A percentile compares a stretch with the other conserved stretches of the same genome.
These are phyloP conservation scores for Aspergillus campestris DNA, from an alignment of 495 filamentous ascomycete genomes.

Conservation along the genomic window DNA sequence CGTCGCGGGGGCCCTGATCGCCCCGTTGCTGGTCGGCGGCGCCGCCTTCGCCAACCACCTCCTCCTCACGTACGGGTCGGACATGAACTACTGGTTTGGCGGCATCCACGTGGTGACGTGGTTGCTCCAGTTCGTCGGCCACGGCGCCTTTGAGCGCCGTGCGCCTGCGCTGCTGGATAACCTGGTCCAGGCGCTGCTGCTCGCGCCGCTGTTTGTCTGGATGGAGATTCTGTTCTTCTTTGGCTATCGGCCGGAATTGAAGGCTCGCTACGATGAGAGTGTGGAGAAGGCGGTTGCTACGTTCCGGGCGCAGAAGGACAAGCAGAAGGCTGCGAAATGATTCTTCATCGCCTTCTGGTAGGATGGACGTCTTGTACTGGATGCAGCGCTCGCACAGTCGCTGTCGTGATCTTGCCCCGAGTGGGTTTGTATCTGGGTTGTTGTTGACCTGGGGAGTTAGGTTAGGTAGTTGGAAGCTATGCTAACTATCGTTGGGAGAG, in stretches of 20 bases:
- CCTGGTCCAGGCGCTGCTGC: slow-evolving; percentile 76
- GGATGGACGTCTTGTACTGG: no score
- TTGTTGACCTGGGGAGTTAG: no score
- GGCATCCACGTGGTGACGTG: slow-evolving; percentile 65
- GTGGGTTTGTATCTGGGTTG: no score
- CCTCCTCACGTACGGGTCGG: slow-evolving; percentile 52
- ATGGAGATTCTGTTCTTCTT: slow-evolving; percentile 87
- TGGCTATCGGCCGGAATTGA: slow-evolving; percentile 83
- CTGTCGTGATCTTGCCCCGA: no score
- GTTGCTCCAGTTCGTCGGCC: slow-evolving; percentile 84
- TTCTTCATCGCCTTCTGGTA: no score
- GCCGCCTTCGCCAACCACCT: slow-evolving; percentile 71
- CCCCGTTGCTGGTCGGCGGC: slow-evolving; percentile 62
- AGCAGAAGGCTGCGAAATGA: slow-evolving; percentile 9
- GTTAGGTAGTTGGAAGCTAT: no score
- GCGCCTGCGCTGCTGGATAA: slow-evolving; percentile 89
- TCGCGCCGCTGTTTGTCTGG: slow-evolving; percentile 99
- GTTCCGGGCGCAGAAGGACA: slow-evolving; percentile 29
- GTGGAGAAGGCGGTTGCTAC: slow-evolving; percentile 54
- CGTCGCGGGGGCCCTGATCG: slow-evolving; percentile 69
- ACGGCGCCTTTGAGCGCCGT: slow-evolving; percentile 80
- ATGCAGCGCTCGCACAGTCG: no score
- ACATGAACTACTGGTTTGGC: slow-evolving; percentile 62
- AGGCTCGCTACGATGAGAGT: slow-evolving; percentile 64
- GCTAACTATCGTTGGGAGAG: no score